Base-by-base conservation (phyloP, 305 asterid species). In the Caryopteris hybrid region DNA sequence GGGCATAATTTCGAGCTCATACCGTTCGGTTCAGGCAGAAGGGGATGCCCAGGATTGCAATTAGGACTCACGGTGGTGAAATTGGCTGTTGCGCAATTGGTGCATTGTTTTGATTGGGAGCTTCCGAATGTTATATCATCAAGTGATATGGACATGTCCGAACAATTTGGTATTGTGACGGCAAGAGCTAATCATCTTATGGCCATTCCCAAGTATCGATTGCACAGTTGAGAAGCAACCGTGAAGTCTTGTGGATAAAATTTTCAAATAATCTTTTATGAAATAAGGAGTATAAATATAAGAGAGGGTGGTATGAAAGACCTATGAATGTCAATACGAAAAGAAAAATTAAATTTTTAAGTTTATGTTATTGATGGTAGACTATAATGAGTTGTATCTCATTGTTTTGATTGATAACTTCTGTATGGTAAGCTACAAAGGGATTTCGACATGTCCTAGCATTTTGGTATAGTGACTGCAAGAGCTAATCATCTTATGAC, bases 61-160 rank as follows among this genome's bases (percentile, higher is more conserved):
- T 16, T 81, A 33, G 88, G 78, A 14, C 58, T 78, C 17, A 74
- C 61, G 0, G 16, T 76, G 14, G 76, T 80, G 13, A 61, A 29
- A 5, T 5, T 79, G 10, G 20, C 77, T 66, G 36, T 80, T 33
- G 81, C 81, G 0, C 81, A 80, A 6, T 33, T 82, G 74, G 71
- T 82, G 62, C 84, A 82, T 57, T 76, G 77, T 45, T 82, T 82
- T 43, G 66, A 75, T 34, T 81, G 86, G 86, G 38, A 81, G 55
- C 78, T 79, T 79, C 84, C 74, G 0, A 36, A 74, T 27, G 66
- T 53, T 11, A 64, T 68, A 58, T 2, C 8, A 12, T 39, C 76
- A 0, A 3, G 17, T 45, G 79, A 77, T 53, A 16, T 74, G 25
- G 79, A 81, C 16, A 68, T 81, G 76, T 38, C 42, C 0, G 80